Evolutionary conservation across 139 green algal species (phyloP).

Genomic region (Coelastrella sp.): DNA sequence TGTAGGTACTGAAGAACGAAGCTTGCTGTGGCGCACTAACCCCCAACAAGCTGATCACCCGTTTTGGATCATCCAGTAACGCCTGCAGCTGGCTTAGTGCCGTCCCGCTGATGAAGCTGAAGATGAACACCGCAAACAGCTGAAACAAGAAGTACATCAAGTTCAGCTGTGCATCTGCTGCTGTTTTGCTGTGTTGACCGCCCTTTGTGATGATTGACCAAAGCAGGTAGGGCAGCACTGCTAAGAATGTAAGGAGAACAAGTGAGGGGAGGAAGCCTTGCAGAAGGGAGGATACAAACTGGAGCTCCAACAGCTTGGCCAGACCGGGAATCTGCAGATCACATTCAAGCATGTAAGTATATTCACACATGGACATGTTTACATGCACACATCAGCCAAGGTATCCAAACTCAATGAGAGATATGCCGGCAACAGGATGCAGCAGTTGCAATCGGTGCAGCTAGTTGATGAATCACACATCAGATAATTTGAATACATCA

Average conservation of each 20-base stretch:
- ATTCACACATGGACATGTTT: too few species aligned
- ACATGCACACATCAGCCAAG: too few species aligned
- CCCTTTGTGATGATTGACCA: constrained; percentile 57
- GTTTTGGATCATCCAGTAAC: constrained; percentile 58
- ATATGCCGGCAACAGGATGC: too few species aligned
- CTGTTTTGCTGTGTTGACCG: constrained; percentile 47
- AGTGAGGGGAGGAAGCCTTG: constrained; percentile 55
- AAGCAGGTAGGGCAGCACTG: constrained; percentile 74
- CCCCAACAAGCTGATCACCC: constrained; percentile 72
- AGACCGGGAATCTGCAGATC: constrained; percentile 31
- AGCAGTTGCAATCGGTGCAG: too few species aligned
- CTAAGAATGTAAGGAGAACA: constrained; percentile 83
- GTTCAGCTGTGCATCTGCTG: constrained; percentile 65
- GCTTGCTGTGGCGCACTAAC: constrained; percentile 75
- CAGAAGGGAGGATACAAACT: constrained; percentile 38
- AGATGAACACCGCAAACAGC: constrained; percentile 82
- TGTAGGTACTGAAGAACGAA: constrained; percentile 84
- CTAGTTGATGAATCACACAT: not conserved
- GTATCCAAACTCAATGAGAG: too few species aligned
- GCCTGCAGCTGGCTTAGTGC: constrained; percentile 60
- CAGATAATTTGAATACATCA: not conserved
- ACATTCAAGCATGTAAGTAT: not conserved
- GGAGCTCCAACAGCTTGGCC: not conserved
- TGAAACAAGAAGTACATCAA: constrained; percentile 57
- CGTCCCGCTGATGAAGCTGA: constrained; percentile 63